Evolutionary conservation across 768 basidiomycete genomes (phyloP).

Genomic region (Udeniomyces megalosporus): DNA sequence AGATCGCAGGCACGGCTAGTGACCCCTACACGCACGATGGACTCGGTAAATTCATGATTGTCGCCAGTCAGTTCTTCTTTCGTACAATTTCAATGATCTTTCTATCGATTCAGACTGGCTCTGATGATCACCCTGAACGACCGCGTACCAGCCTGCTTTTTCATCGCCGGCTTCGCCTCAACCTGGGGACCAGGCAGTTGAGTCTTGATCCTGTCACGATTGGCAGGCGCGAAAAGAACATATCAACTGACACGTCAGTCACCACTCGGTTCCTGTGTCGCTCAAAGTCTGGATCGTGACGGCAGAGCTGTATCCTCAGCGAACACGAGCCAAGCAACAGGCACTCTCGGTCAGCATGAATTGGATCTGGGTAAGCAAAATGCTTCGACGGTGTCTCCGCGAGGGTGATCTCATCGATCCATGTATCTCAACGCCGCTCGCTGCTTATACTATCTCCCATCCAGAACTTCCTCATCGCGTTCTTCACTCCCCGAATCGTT

Average conservation of each 20-base stretch:
- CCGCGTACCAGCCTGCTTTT: no score
- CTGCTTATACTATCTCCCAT: slow-evolving; percentile 40
- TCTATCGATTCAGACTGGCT: neutral
- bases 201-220: neutral
- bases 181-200: slow-evolving; percentile 31
- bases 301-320: slow-evolving; percentile 58
- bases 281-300: slow-evolving; percentile 59
- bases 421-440: no score
- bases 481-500: slow-evolving; percentile 62
- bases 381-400: no score
- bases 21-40: slow-evolving; percentile 36
- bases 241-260: no score
- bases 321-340: slow-evolving; percentile 32
- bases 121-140: no score
- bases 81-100: neutral
- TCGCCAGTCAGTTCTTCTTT: neutral
- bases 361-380: slow-evolving; percentile 3
- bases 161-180: slow-evolving; percentile 54
- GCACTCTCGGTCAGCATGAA: neutral
- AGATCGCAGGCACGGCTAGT: slow-evolving; percentile 34
- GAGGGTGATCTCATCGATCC: no score
- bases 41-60: slow-evolving; percentile 36
- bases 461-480: slow-evolving; percentile 43
- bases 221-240: no score
- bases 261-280: slow-evolving; percentile 36